Base-by-base conservation (phyloP, 176 grass and related monocot genomes). In the Eremochloa ophiuroides region DNA sequence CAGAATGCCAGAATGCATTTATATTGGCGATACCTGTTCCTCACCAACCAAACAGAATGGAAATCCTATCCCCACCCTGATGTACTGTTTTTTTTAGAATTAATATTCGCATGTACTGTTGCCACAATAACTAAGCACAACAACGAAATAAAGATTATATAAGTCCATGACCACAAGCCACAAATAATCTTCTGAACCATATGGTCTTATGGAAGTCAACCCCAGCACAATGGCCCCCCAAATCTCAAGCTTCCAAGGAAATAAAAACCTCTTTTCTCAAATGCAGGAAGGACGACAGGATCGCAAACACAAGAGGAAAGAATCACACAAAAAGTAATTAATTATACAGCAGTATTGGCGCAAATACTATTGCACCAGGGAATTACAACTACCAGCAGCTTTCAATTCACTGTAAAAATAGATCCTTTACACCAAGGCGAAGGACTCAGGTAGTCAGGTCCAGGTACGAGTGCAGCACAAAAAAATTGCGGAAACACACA, bases 151-250 rank as follows among this genome's bases (percentile, higher is more conserved):
- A 73, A 73, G 44, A 44, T 73, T 83, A 59, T 63, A 43, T 47
- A 78, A 75, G 37, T 73, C 80, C 74, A 73, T 72, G 43, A 84
- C 51, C 69, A 79, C 60, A 74, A 84, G 38, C 60, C 46, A 27
- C 73, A 30, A 67, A 84, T 31, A 41, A 88, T 80, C 40, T 50
- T 75, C 67, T 74, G 37, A 53, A 59, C 47, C 38, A 67, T 29
- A 78, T 68, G 37, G 74, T 86, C 38, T 61, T 30, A 68, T 62
- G 46, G 79, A 86, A 74, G 88, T 90, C 88, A 90, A 83, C 66
- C 83, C 79, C 60, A 62, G 48, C 29, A 43, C 62, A 81, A 82
- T 37, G 71, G 15, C 29, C 66, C 29, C 66, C 9, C 62, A 78
- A 67, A 18, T 78, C 46, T 62, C 40, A 35, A 62, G 18, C 37